These are phyloP conservation scores for Neurospora sp. DNA, from an alignment of 495 filamentous ascomycete species.

Conservation along the genomic window DNA sequence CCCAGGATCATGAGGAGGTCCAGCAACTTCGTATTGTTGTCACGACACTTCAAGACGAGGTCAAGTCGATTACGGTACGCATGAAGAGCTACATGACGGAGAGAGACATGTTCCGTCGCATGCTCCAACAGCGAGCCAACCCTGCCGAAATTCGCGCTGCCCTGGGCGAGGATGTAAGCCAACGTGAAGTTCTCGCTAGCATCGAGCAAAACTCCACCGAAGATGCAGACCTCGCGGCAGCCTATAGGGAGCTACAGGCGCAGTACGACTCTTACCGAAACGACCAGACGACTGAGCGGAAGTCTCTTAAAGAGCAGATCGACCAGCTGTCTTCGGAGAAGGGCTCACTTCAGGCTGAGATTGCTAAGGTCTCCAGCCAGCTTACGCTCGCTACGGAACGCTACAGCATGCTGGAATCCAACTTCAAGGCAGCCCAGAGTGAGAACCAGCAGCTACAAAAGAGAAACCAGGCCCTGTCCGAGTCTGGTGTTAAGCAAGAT, in stretches of 20 bases:
- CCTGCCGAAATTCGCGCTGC: slow-evolving; percentile 50
- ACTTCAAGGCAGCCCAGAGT: slow-evolving; percentile 67
- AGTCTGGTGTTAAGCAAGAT: slow-evolving; percentile 81
- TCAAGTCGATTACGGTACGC: slow-evolving; percentile 64
- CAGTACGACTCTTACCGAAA: slow-evolving; percentile 86
- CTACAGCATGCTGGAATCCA: slow-evolving; percentile 82
- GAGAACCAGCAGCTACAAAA: slow-evolving; percentile 82
- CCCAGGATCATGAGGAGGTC: slow-evolving; percentile 63
- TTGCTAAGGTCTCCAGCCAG: slow-evolving; percentile 67
- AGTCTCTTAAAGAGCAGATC: slow-evolving; percentile 74
- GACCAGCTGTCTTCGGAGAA: slow-evolving; percentile 76
- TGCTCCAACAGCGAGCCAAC: slow-evolving; percentile 62
- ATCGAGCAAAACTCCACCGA: slow-evolving; percentile 35
- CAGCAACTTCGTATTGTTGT: slow-evolving; percentile 59
- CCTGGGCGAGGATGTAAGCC: slow-evolving; percentile 46
- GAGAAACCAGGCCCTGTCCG: slow-evolving; percentile 61
- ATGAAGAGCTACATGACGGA: slow-evolving; percentile 90
- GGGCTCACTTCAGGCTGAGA: slow-evolving; percentile 66
- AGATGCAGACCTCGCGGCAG: slow-evolving; percentile 31
- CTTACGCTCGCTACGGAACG: slow-evolving; percentile 71
- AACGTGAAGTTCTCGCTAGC: slow-evolving; percentile 37
- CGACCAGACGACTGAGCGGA: slow-evolving; percentile 69
- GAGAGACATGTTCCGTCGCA: slow-evolving; percentile 91
- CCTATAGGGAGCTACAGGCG: slow-evolving; percentile 73
- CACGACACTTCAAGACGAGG: slow-evolving; percentile 51